phyloP scores from a whole-genome alignment of 2,329 filamentous ascomycete species.

The Penicillium sp. region DNA sequence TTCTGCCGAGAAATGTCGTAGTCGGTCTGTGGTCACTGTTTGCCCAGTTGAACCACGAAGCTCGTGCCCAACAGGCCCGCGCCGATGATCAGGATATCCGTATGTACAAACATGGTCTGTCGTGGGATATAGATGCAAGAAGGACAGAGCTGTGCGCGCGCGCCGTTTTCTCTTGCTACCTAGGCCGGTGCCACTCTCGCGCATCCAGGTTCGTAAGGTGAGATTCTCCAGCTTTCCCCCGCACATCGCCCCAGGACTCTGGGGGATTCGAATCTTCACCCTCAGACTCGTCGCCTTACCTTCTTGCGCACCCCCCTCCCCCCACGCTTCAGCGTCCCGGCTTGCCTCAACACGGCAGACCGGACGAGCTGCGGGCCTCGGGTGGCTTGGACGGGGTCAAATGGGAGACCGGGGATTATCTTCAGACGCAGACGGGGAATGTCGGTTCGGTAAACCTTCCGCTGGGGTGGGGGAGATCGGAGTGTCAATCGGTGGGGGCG shows the following conservation, averaged over 20 bases:
- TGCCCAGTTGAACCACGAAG: constrained; percentile 48
- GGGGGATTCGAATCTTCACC: too few species aligned
- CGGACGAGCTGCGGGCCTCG: background rate
- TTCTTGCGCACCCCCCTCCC: constrained; percentile 1
- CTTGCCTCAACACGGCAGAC: constrained; percentile 1
- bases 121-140: too few species aligned
- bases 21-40: constrained; percentile 37
- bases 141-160: too few species aligned
- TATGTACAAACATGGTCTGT: constrained; percentile 32
- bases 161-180: too few species aligned
- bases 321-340: background rate
- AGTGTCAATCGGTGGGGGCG: constrained; percentile 8
- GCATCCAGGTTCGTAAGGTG: too few species aligned
- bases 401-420: too few species aligned
- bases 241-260: too few species aligned
- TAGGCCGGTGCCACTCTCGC: too few species aligned
- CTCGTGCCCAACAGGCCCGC: constrained; percentile 50
- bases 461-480: background rate
- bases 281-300: too few species aligned
- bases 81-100: constrained; percentile 51
- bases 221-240: too few species aligned
- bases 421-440: constrained; percentile 4
- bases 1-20: too few species aligned
- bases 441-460: constrained; percentile 15
- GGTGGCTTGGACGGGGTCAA: too few species aligned